A percentile compares a stretch with the other conserved stretches of the same genome.
phyloP scores from a whole-genome alignment of 2,329 filamentous ascomycete genomes.

The Magnaporthiopsis rhizophila region DNA sequence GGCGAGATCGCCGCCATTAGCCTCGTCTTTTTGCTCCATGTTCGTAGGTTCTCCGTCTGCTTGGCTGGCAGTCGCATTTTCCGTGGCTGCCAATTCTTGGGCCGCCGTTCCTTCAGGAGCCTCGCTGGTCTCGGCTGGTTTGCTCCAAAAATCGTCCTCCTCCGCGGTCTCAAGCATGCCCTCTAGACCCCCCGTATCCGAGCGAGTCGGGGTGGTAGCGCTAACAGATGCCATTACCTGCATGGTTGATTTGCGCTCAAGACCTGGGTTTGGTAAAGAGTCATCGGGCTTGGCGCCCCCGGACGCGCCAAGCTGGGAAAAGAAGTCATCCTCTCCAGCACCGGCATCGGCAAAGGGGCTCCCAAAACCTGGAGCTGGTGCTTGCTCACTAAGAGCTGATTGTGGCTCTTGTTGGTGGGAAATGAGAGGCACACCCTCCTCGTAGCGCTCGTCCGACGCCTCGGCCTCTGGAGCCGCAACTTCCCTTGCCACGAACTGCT shows the following conservation, averaged over 20 bases:
- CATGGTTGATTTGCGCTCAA: constrained; percentile 64
- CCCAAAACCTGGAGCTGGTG: neutral
- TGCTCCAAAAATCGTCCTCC: constrained; percentile 9
- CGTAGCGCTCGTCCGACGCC: constrained; percentile 51
- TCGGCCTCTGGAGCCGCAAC: constrained; percentile 31
- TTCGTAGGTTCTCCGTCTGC: constrained; percentile 13
- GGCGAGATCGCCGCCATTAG: constrained; percentile 55
- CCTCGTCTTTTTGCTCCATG: constrained; percentile 14
- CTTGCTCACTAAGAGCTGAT: neutral
- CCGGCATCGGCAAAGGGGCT: constrained; percentile 3
- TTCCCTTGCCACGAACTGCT: constrained; percentile 35
- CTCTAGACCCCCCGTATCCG: constrained; percentile 18
- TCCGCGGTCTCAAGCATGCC: constrained; percentile 19
- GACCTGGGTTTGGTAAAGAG: constrained; percentile 19
- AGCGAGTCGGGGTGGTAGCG: constrained; percentile 19
- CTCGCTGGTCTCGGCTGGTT: neutral
- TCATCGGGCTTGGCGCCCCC: constrained; percentile 6
- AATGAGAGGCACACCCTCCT: constrained; percentile 62
- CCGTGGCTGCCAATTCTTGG: constrained; percentile 12
- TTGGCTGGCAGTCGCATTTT: constrained; percentile 17
- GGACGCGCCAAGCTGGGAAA: constrained; percentile 39
- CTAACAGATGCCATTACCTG: constrained; percentile 52
- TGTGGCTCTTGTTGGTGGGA: constrained; percentile 21
- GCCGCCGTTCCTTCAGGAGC: neutral
- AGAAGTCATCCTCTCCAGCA: constrained; percentile 52